Evolutionary conservation across 805 yeast genomes (phyloP), one percentile per base, ranked within the genome.

Genomic region (Dipodascus geniculatus): DNA sequence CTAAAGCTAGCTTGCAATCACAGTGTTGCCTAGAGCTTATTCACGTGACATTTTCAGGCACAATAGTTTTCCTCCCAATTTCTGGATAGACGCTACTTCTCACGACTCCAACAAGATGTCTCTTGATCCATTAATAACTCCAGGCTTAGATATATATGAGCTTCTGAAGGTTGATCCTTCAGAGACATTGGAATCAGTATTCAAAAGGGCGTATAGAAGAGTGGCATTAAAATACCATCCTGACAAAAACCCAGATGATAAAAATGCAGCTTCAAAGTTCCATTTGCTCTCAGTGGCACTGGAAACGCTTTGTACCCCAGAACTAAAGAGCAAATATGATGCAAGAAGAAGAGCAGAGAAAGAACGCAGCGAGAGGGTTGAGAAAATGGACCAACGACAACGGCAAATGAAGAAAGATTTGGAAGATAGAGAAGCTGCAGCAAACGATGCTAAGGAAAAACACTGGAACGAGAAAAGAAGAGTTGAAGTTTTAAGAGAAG

Each of bases 231-330:
- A 50, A 17, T 61, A 59, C 50, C 65, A 63, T 44, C 65, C 66
- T 3, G 66, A 63, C 51, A 63, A 63, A 50, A 62, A 63, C 44
- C 60, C 64, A 4, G 55, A 60, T 17, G 56, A 57, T 23, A 47
- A 47, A 47, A 64, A 60, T 8, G 65, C 65, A 11, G 60, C 54
- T 17, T 62, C 49, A 17, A 62, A 59, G 58, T 62, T 62, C 51
- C 65, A 63, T 42, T 44, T 51, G 42, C 54, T 63, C 8, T 56
- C 64, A 1, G 19, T 55, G 22, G 65, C 62, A 2, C 50, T 60
- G 19, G 64, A 62, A n/a, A 58, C 61, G 4, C 55, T 63, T 2
- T 42, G 47, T 3, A 50, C 52, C 24, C 52, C 51, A 3, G 44
- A 22, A 3, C 49, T 56, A 19, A 55, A 63, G 19, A 22, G 35